Conservation (phyloP, 257 asterid species). For the Rhazya stricta region DNA sequence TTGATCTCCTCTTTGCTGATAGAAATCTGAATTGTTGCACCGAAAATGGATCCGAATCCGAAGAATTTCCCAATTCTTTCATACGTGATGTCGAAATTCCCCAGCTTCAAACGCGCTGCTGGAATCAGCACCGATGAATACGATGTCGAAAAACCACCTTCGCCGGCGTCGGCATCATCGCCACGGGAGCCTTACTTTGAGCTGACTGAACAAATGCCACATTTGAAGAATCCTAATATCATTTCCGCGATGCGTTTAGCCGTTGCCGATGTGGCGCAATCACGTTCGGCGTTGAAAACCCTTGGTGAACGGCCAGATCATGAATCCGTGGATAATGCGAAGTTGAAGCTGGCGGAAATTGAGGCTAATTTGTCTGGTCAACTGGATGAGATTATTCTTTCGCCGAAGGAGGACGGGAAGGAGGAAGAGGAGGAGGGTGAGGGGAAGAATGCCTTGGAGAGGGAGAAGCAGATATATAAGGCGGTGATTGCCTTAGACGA, state of each 20-base stretch:
- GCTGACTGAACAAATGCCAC: conserved; percentile 81
- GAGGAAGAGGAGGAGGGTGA: conserved; percentile 23
- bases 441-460: conserved; percentile 22
- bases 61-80: conserved; percentile 75
- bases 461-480: conserved; percentile 50
- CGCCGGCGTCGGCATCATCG: conserved; percentile 20
- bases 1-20: background rate
- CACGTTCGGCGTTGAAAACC: conserved; percentile 58
- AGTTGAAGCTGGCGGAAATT: conserved; percentile 51
- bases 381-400: conserved; percentile 33
- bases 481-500: conserved; percentile 71
- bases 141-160: conserved; percentile 71
- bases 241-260: conserved; percentile 65
- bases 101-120: conserved; percentile 50
- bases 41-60: conserved; percentile 82
- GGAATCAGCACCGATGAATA: conserved; percentile 30
- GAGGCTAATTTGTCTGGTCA: conserved; percentile 33
- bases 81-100: conserved; percentile 69
- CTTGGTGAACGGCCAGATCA: conserved; percentile 89
- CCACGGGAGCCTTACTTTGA: conserved; percentile 70
- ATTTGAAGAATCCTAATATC: conserved; percentile 61
- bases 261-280: conserved; percentile 66
- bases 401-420: conserved; percentile 21
- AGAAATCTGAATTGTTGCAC: background rate
- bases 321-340: conserved; percentile 74